Base-by-base conservation (phyloP, 1,284 basidiomycete genomes). In the Ustilago lituana region DNA sequence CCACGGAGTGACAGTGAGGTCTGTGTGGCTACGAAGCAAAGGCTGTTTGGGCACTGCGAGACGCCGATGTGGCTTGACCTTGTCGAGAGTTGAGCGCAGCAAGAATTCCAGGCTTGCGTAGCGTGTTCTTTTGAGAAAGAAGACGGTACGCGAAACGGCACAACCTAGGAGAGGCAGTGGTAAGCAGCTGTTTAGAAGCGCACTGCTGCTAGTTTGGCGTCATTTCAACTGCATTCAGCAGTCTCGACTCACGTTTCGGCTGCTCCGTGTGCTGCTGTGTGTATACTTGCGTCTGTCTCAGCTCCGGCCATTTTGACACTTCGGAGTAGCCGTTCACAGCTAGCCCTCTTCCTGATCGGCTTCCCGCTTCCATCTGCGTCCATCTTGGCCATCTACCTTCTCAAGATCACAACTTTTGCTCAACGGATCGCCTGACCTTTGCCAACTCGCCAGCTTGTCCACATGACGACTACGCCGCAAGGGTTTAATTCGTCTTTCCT, bases 141-240 rank as follows among this genome's bases (percentile, higher is more conserved):
- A n/a, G n/a, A n/a, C n/a, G n/a, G n/a, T n/a, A n/a, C n/a, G n/a
- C n/a, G n/a, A n/a, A n/a, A n/a, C n/a, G n/a, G n/a, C n/a, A n/a
- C n/a, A n/a, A n/a, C n/a, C n/a, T n/a, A n/a, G n/a, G n/a, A n/a
- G n/a, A n/a, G n/a, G n/a, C n/a, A n/a, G n/a, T n/a, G n/a, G n/a
- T n/a, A n/a, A n/a, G n/a, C n/a, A n/a, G n/a, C 50, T 53, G 50
- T 53, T 44, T 53, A 41, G 50, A 45, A 10, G 27, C n/a, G n/a
- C n/a, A n/a, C n/a, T n/a, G n/a, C n/a, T n/a, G n/a, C n/a, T n/a
- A n/a, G n/a, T n/a, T n/a, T n/a, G n/a, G n/a, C n/a, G n/a, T n/a
- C n/a, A n/a, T n/a, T 23, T 46, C 44, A 46, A 35, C 44, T 46
- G 44, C 44, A 35, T 46, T 46, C 32, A 24, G 29, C 32, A 11